Conservation (phyloP, 2,329 filamentous ascomycete genomes). For the Helotiales sp. region DNA sequence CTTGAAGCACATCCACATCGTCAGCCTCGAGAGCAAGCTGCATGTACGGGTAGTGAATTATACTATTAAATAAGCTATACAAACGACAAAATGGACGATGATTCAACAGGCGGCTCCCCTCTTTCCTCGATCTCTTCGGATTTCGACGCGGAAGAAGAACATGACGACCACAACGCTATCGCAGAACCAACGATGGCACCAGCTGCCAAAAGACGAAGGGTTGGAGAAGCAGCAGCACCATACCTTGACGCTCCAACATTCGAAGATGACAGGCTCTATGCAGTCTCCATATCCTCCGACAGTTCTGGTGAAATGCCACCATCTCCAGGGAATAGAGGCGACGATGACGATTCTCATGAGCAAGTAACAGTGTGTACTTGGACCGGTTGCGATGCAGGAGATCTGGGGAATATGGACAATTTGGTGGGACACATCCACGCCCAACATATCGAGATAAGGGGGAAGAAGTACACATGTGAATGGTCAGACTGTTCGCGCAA, state of each 20-base stretch:
- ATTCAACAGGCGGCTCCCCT: constrained; percentile 48
- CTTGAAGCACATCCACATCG: too few relatives aligned
- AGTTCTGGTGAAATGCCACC: constrained; percentile 82
- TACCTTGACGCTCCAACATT: neutral
- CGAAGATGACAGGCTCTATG: constrained; percentile 55
- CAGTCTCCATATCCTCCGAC: constrained; percentile 80
- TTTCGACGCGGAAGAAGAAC: constrained; percentile 54
- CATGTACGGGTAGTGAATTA: too few relatives aligned
- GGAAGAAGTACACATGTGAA: constrained; percentile 98
- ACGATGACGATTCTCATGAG: constrained; percentile 73
- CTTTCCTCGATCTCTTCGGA: constrained; percentile 66
- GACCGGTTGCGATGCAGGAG: constrained; percentile 71
- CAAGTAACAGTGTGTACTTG: constrained; percentile 78
- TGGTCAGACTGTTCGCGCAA: constrained; percentile 90
- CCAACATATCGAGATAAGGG: constrained; percentile 87
- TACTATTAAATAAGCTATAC: too few relatives aligned
- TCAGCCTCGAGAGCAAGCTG: too few relatives aligned
- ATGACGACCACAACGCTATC: constrained; percentile 46
- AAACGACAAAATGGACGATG: constrained; percentile 37
- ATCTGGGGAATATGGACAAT: constrained; percentile 77
- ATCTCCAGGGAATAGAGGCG: constrained; percentile 64
- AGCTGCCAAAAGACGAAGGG: constrained; percentile 21
- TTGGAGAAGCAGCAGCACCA: constrained; percentile 16
- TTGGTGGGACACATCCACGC: constrained; percentile 85
- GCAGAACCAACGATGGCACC: constrained; percentile 36